Base-by-base conservation (phyloP, 441 rosid genomes). In the Oxalis stricta region DNA sequence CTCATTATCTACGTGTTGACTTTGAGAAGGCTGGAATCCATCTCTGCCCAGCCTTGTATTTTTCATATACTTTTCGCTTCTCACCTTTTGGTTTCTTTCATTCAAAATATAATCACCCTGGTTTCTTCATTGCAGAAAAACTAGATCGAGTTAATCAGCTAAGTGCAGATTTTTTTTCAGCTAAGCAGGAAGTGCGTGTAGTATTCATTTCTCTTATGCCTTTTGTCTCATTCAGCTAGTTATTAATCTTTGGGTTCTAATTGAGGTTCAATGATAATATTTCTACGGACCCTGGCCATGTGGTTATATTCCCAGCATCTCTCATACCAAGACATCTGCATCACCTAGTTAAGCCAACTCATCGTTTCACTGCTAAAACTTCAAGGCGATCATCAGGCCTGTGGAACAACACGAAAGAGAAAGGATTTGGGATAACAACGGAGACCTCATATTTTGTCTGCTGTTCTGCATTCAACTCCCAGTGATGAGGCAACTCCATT, bases 21-120 rank as follows among this genome's bases (percentile, higher is more conserved):
- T 72, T 86, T 72, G 95, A 91, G 64, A 77, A 72, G 64, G 96
- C 96, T 44, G 96, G 99, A 77, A 86, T 91, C 47, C 96, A 91
- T 79, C 84, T 91, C 15, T 53, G 68, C 52, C 44, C 66, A 41
- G 91, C 96, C 83, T 62, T 38, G 52, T 63, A 17, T 50, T 44
- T 19, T 56, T 30, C 19, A 18, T 51, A 44, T n/a, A 10, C 47
- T 52, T 44, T 50, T 18, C 18, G 33, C 36, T 58, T 65, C 23
- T 43, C 26, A 11, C 17, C 23, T 41, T 15, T 22, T 38, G 30
- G 18, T 36, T 69, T 41, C 44, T 52, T 22, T 4, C 48, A 49
- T 42, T 9, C 35, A 39, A 38, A 51, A 33, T 13, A 50, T 55
- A 38, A 65, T 34, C 28, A 16, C 42, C 32, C 10, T 34, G 28